A percentile compares a stretch with the other conserved stretches of the same genome.
phyloP scores from a whole-genome alignment of 23 red algal species.

The Gracilariopsis chorda region DNA sequence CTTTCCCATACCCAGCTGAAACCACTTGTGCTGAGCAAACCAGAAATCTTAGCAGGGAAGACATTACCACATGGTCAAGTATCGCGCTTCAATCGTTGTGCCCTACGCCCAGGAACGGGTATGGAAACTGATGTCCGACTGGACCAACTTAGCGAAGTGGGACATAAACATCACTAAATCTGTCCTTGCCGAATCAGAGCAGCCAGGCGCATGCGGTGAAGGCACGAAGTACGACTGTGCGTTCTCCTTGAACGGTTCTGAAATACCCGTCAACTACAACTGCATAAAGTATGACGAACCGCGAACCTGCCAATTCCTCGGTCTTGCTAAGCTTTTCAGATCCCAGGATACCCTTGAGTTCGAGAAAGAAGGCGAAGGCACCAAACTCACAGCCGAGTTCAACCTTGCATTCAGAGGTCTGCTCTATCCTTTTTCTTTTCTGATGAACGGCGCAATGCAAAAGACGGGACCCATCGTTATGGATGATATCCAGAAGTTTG shows the following conservation, averaged over 20 bases:
- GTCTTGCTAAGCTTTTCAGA: conserved; percentile 33
- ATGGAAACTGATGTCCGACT: conserved; percentile 55
- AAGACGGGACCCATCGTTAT: conserved; percentile 44
- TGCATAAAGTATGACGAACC: conserved; percentile 13
- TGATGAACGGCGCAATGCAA: conserved; percentile 56
- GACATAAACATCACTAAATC: conserved; percentile 60
- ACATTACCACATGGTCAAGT: conserved; percentile 14
- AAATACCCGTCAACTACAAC: conserved; percentile 24
- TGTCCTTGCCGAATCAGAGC: not conserved
- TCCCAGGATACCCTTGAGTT: conserved; percentile 24
- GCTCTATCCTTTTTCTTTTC: conserved; percentile 15
- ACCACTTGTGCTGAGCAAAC: not conserved
- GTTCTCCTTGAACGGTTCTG: conserved; percentile 13
- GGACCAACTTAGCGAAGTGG: conserved; percentile 42
- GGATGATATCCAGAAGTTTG: conserved; percentile 52
- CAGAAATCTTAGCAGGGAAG: no score
- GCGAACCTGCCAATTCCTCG: not conserved
- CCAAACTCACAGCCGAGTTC: conserved; percentile 31
- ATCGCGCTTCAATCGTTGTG: not conserved
- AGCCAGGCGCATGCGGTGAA: not conserved
- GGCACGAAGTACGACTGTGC: conserved; percentile 42
- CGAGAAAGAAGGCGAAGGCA: not conserved
- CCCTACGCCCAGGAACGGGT: conserved; percentile 33
- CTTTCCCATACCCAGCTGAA: not conserved
- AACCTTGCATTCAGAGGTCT: conserved; percentile 38